phyloP scores from a whole-genome alignment of 495 filamentous ascomycete genomes.

The Cercophora scortea region DNA sequence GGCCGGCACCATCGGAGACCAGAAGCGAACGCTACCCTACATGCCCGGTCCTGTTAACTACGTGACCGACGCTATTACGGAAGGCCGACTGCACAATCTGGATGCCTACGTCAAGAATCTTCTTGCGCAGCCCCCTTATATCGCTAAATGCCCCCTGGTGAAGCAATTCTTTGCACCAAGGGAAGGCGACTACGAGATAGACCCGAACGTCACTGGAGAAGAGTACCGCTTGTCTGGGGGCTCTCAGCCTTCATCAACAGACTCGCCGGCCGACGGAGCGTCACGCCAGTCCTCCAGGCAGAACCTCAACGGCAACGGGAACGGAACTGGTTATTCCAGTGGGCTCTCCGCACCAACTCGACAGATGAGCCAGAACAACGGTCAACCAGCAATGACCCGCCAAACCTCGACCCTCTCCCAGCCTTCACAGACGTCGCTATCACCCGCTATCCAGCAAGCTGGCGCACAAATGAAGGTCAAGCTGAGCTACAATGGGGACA shows the following conservation, averaged over 20 bases:
- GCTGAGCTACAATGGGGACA: conserved; percentile 82
- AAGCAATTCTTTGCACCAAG: conserved; percentile 85
- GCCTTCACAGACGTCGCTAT: conserved; percentile 51
- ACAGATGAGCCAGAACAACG: conserved; percentile 45
- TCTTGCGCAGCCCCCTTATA: conserved; percentile 72
- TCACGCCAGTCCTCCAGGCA: conserved; percentile 71
- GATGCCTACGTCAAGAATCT: conserved; percentile 94
- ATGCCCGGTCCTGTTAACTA: conserved; percentile 98
- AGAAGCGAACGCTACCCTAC: conserved; percentile 80
- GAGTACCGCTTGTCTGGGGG: conserved; percentile 62
- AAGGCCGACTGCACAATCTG: conserved; percentile 81
- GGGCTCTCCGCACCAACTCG: conserved; percentile 52
- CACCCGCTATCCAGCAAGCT: conserved; percentile 36
- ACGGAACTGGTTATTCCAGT: conserved; percentile 40
- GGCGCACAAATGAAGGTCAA: conserved; percentile 74
- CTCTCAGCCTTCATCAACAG: conserved; percentile 63
- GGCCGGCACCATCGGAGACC: conserved; percentile 71
- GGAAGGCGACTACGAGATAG: conserved; percentile 87
- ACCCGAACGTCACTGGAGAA: conserved; percentile 56
- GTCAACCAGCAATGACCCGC: conserved; percentile 54
- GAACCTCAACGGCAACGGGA: conserved; percentile 54
- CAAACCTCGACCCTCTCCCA: conserved; percentile 70
- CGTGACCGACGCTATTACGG: conserved; percentile 94
- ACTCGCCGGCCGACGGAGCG: conserved; percentile 44
- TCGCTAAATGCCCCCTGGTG: conserved; percentile 72